These are phyloP conservation scores for Pyrenochaeta sp. DNA, from an alignment of 2,329 filamentous ascomycete species.

Conservation along the genomic window DNA sequence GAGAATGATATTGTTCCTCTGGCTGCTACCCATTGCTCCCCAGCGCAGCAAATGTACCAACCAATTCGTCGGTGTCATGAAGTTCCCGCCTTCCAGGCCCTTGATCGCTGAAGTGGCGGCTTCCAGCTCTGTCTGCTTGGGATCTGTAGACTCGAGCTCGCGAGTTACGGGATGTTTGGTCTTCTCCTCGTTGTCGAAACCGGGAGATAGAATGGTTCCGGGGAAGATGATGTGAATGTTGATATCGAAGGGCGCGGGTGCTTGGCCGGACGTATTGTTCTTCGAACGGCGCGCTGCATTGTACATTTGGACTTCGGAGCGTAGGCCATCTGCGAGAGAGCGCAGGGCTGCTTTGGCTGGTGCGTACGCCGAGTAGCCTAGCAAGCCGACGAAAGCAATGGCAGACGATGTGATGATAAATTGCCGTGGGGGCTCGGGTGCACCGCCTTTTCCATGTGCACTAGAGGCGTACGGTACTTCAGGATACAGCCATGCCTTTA, in stretches of 20 bases:
- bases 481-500: conserved; percentile 74
- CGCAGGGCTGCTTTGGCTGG: conserved; percentile 87
- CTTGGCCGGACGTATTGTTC: conserved; percentile 31
- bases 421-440: conserved; percentile 66
- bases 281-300: conserved; percentile 66
- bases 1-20: conserved; percentile 61
- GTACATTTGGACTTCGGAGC: conserved; percentile 86
- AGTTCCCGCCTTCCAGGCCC: conserved; percentile 82
- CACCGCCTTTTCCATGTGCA: conserved; percentile 30
- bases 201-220: conserved; percentile 80
- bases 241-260: conserved; percentile 69
- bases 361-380: conserved; percentile 84
- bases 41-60: conserved; percentile 77
- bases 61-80: conserved; percentile 78
- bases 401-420: conserved; percentile 87
- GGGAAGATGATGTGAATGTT: conserved; percentile 85
- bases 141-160: conserved; percentile 83
- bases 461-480: conserved; percentile 43
- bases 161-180: conserved; percentile 83
- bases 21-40: conserved; percentile 60
- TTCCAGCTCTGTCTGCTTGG: conserved; percentile 77
- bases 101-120: conserved; percentile 75
- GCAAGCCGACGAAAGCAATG: conserved; percentile 76
- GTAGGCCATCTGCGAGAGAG: conserved; percentile 81
- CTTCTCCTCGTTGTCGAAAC: conserved; percentile 76